Percentiles rank a stretch among this genome's conserved stretches.
These are phyloP conservation scores for Aureobasidium vineae DNA, from an alignment of 2,329 filamentous ascomycete species.

Conservation along the genomic window DNA sequence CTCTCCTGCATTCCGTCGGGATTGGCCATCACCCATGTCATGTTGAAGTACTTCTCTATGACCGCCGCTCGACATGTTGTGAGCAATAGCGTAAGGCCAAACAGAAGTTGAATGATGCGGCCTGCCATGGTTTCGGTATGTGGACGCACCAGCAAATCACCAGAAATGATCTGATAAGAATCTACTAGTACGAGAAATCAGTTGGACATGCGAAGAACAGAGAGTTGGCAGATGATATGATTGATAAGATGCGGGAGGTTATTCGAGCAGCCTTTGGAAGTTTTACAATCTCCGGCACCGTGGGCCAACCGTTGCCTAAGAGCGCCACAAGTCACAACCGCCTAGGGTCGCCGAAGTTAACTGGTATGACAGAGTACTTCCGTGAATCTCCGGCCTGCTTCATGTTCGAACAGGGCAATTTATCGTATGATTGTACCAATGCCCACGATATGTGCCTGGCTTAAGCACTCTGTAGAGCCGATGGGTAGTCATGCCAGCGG, in stretches of 20 bases:
- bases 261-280: background rate
- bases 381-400: background rate
- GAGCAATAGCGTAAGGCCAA: slow-evolving; percentile 38
- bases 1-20: slow-evolving; percentile 54
- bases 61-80: slow-evolving; percentile 36
- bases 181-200: slow-evolving; percentile 1
- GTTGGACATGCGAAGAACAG: background rate
- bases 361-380: background rate
- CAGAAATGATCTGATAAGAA: slow-evolving; percentile 19
- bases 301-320: background rate
- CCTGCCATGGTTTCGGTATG: slow-evolving; percentile 41
- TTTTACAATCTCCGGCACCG: background rate
- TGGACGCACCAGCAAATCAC: background rate
- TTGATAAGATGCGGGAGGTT: slow-evolving; percentile 30
- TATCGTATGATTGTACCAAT: background rate
- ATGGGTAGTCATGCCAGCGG: background rate
- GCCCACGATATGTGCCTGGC: background rate
- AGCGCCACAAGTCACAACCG: slow-evolving; percentile 11
- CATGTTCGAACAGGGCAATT: background rate
- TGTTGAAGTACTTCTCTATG: slow-evolving; percentile 51
- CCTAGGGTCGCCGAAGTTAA: background rate
- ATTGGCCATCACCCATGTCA: slow-evolving; percentile 56
- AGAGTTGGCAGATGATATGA: slow-evolving; percentile 27
- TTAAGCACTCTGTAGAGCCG: background rate
- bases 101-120: slow-evolving; percentile 46